Evolutionary conservation across 768 basidiomycete genomes (phyloP), one percentile per base, ranked within the genome.

Genomic region (Pisolithus microcarpus): DNA sequence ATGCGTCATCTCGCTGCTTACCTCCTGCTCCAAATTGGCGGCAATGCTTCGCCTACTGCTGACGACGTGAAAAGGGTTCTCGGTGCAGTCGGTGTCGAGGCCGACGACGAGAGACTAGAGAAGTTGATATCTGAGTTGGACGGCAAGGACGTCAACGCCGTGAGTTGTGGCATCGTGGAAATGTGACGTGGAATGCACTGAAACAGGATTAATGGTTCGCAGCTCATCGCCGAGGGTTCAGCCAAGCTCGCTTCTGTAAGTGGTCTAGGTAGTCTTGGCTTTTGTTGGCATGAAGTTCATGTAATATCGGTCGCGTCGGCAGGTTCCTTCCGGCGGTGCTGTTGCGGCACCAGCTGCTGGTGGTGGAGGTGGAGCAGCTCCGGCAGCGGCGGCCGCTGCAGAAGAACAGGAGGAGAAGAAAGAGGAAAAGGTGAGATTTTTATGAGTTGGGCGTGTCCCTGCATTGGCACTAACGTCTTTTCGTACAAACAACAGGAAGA

Each of bases 1-100:
- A 92, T 92, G 90, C 88, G 88, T 72, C 75, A 92, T 67, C 75
- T 97, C 71, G 94, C 92, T 74, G 91, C 92, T 59, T 98, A 96
- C 79, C 84, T 99, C 54, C 91, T 99, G 69, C 92, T 97, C 74
- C 87, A 88, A 71, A 80, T 83, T 67, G 96, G 92, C 59, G 96
- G 96, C 50, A 97, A 97, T 65, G 73, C 84, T 62, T 81, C 79
- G 56, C 94, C 96, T 56, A 83, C 85, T 54, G 89, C 88, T 49
- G 78, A 64, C 43, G 94, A 97, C 68, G 77, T 99, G 75, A 91
- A 84, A 75, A 84, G 84, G 63, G 82, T 98, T 65, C 84, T 99
- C 60, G 71, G 63, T 49, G 75, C 85, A 56, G 96, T 91, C 62
- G 91, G 90, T 62, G 85, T 96, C 61, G 91, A 95, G 67, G 77